Percentiles rank a stretch among this genome's conserved stretches.
phyloP scores from a whole-genome alignment of 495 filamentous ascomycete genomes.

The Podospora sp. region DNA sequence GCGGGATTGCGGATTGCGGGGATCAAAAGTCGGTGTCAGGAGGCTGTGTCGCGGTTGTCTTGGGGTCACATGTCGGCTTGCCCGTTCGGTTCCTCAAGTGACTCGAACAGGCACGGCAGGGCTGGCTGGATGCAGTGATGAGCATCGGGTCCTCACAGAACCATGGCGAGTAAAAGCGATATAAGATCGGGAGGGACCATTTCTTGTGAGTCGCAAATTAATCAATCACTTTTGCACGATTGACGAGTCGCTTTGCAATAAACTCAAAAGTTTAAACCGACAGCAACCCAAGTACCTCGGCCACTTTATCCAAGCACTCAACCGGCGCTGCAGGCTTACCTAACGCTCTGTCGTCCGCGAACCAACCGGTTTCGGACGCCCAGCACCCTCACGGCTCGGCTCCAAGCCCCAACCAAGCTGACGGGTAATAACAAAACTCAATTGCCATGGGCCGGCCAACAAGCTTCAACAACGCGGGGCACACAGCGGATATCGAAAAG shows the following conservation, averaged over 20 bases:
- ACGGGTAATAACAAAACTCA: background rate
- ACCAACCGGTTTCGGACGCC: slow-evolving; percentile 8
- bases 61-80: slow-evolving; percentile 19
- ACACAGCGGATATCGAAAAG: background rate
- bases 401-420: background rate
- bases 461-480: background rate
- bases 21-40: slow-evolving; percentile 25
- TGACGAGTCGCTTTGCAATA: background rate
- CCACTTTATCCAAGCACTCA: background rate
- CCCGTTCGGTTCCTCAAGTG: slow-evolving; percentile 2
- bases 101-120: slow-evolving; percentile 12
- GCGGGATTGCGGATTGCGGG: background rate
- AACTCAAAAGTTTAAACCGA: background rate
- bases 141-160: background rate
- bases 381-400: slow-evolving; percentile 1
- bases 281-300: background rate
- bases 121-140: background rate
- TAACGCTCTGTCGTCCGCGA: background rate
- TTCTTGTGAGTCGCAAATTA: background rate
- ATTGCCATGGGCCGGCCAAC: slow-evolving; percentile 20
- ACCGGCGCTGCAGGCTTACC: background rate
- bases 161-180: background rate
- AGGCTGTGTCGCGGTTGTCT: slow-evolving; percentile 23
- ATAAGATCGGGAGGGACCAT: background rate
- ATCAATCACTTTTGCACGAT: background rate